These are phyloP conservation scores for Alternaria alternata DNA, from an alignment of 2,329 filamentous ascomycete genomes.

Conservation along the genomic window DNA sequence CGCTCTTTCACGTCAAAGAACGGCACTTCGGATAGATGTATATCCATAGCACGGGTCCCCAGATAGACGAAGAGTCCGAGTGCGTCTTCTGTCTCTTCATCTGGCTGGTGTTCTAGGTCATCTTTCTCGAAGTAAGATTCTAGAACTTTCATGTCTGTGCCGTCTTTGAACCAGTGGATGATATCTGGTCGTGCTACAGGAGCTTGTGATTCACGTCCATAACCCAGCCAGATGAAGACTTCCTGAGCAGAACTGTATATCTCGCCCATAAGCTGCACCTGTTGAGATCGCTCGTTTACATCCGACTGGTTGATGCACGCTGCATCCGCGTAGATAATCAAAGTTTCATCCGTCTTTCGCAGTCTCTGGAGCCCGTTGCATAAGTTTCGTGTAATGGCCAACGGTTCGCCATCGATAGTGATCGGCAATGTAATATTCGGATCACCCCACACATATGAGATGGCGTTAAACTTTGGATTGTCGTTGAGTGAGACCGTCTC, in stretches of 20 bases:
- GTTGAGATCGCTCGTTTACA: constrained; percentile 6
- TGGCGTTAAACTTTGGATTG: constrained; percentile 1
- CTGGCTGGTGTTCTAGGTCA: too few species aligned
- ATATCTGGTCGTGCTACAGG: background rate
- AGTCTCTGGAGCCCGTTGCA: background rate
- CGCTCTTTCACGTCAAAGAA: too few species aligned
- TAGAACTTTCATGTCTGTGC: too few species aligned
- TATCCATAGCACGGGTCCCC: too few species aligned
- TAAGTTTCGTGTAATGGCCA: constrained; percentile 3
- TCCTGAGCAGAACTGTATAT: constrained; percentile 15
- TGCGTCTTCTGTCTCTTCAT: too few species aligned
- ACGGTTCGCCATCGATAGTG: background rate
- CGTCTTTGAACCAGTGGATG: too few species aligned
- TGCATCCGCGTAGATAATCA: constrained; percentile 16
- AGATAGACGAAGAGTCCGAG: too few species aligned
- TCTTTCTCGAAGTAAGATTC: too few species aligned
- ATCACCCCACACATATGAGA: constrained; percentile 14
- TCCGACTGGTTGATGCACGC: constrained; percentile 25
- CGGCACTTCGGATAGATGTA: too few species aligned
- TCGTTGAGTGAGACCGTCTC: constrained; percentile 5
- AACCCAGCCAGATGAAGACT: constrained; percentile 7
- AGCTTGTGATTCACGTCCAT: background rate
- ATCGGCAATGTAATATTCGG: background rate
- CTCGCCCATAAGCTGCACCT: constrained; percentile 20
- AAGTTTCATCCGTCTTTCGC: background rate